Conservation (phyloP, 352 stramenopile species). For the Phytophthora kernoviae region DNA sequence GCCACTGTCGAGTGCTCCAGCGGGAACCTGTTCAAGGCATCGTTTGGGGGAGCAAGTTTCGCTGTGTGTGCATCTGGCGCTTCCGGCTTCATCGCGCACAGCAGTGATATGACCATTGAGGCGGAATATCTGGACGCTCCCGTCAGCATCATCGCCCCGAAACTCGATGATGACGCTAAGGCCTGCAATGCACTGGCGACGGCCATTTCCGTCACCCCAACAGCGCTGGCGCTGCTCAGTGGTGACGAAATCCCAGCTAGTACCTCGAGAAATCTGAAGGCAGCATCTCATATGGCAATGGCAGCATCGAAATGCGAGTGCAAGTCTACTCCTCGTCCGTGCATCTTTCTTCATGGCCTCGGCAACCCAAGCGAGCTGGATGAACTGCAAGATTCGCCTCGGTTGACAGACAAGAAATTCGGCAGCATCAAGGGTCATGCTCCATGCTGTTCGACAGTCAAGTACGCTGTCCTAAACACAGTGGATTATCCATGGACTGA, state of each 20-base stretch:
- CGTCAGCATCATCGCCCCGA: slow-evolving; percentile 10
- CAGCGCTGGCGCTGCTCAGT: slow-evolving; percentile 22
- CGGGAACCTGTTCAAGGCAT: slow-evolving; percentile 39
- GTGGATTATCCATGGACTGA: slow-evolving; percentile 47
- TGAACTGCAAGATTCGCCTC: slow-evolving; percentile 18
- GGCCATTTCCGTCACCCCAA: slow-evolving; percentile 15
- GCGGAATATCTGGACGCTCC: slow-evolving; percentile 28
- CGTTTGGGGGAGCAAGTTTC: slow-evolving; percentile 30
- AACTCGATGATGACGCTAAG: slow-evolving; percentile 1
- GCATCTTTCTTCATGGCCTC: slow-evolving; percentile 31
- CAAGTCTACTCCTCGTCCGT: slow-evolving; percentile 25
- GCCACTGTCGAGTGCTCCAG: slow-evolving; percentile 25
- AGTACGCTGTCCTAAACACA: slow-evolving; percentile 55
- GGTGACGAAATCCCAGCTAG: slow-evolving; percentile 8
- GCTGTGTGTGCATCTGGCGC: slow-evolving; percentile 32
- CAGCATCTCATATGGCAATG: slow-evolving; percentile 16
- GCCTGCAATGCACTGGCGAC: slow-evolving; percentile 12
- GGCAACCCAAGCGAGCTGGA: slow-evolving; percentile 18
- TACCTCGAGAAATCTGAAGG: slow-evolving; percentile 18
- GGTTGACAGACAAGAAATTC: slow-evolving; percentile 9
- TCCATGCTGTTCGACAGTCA: slow-evolving; percentile 37
- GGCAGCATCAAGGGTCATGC: slow-evolving; percentile 29
- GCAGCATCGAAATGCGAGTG: slow-evolving; percentile 8
- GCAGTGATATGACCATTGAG: slow-evolving; percentile 39
- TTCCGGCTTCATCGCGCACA: slow-evolving; percentile 33